phyloP scores from a whole-genome alignment of 352 stramenopile genomes.

The Pythium monospermum region DNA sequence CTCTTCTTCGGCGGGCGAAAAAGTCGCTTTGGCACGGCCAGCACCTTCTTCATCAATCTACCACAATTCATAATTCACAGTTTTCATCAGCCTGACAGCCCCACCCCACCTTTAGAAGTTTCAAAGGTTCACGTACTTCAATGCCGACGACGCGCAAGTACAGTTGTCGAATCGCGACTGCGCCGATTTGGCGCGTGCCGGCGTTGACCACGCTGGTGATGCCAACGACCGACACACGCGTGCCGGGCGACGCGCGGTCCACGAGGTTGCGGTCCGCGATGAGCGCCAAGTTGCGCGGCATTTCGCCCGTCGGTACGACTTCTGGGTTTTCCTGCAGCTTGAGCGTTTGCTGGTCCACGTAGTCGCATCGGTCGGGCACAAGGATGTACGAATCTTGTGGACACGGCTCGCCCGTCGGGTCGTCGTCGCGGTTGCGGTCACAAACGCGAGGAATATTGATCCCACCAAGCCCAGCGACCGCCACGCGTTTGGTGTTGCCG shows the following conservation, averaged over 20 bases:
- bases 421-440: constrained; percentile 63
- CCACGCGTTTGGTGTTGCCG: constrained; percentile 63
- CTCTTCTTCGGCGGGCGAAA: constrained; percentile 96
- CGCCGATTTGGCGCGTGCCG: constrained; percentile 66
- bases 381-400: constrained; percentile 92
- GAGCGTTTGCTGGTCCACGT: constrained; percentile 98
- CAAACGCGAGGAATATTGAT: constrained; percentile 83
- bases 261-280: constrained; percentile 94
- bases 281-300: constrained; percentile 96
- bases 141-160: constrained; percentile 97
- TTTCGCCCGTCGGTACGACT: constrained; percentile 97
- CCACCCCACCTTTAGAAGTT: background rate
- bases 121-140: constrained; percentile 32
- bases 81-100: too few relatives aligned
- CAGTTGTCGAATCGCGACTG: constrained; percentile 86
- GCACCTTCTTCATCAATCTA: constrained; percentile 89
- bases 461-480: constrained; percentile 55
- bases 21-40: constrained; percentile 87
- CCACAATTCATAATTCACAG: too few relatives aligned
- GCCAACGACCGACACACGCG: constrained; percentile 93
- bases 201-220: constrained; percentile 94
- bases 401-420: constrained; percentile 48
- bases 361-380: constrained; percentile 91
- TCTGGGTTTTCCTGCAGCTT: constrained; percentile 97
- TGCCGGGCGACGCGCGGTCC: constrained; percentile 94